Evolutionary conservation across 1,284 basidiomycete genomes (phyloP).

Genomic region (Rhodotorula sp.): DNA sequence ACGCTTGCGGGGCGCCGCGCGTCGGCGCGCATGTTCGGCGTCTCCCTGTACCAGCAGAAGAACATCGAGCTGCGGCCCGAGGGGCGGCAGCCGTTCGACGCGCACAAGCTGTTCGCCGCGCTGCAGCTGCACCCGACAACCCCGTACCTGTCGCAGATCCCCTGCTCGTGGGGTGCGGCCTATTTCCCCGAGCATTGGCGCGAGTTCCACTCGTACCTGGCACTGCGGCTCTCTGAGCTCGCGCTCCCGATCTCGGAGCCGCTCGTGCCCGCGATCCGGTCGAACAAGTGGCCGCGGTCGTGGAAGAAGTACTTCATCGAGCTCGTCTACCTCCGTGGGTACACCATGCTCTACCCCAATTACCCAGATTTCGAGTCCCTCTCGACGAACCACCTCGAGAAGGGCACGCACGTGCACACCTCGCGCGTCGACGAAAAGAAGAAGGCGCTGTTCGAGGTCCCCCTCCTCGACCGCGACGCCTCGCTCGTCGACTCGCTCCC

Average conservation of each 20-base stretch:
- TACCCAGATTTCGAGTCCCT: slow-evolving; percentile 67
- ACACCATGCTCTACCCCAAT: slow-evolving; percentile 83
- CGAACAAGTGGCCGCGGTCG: slow-evolving; percentile 73
- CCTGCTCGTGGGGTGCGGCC: slow-evolving; percentile 85
- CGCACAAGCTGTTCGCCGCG: slow-evolving; percentile 61
- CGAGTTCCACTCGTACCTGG: slow-evolving; percentile 75
- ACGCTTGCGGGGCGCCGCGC: slow-evolving; percentile 15
- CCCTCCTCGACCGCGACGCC: slow-evolving; percentile 59
- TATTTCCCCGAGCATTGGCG: slow-evolving; percentile 84
- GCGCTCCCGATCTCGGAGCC: slow-evolving; percentile 55
- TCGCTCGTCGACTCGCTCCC: slow-evolving; percentile 62
- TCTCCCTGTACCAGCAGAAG: slow-evolving; percentile 81
- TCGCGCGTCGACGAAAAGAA: slow-evolving; percentile 54
- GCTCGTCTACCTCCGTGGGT: slow-evolving; percentile 72
- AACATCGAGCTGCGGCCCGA: slow-evolving; percentile 68
- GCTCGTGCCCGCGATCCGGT: slow-evolving; percentile 71
- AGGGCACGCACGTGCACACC: slow-evolving; percentile 70
- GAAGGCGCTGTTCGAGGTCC: slow-evolving; percentile 65
- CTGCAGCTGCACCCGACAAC: slow-evolving; percentile 56
- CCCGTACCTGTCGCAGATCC: slow-evolving; percentile 78
- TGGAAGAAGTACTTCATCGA: slow-evolving; percentile 89
- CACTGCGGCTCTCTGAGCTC: slow-evolving; percentile 61
- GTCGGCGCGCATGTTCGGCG: slow-evolving; percentile 63
- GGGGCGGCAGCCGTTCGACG: slow-evolving; percentile 68
- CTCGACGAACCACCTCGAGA: slow-evolving; percentile 80